phyloP scores from a whole-genome alignment of 345 rosid species.

The Eucalyptus erythrocorys region DNA sequence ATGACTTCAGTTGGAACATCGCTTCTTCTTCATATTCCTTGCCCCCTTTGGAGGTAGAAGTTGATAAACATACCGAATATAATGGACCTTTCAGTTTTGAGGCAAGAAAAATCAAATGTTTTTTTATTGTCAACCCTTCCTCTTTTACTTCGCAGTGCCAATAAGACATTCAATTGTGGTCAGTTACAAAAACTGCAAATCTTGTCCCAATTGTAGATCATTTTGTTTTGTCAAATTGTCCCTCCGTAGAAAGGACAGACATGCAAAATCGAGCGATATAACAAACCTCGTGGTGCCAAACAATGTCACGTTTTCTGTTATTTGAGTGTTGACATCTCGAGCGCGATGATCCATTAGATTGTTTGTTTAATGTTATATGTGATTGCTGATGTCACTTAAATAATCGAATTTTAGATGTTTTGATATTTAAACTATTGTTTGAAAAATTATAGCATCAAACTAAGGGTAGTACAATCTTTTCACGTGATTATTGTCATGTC shows the following conservation, averaged over 20 bases:
- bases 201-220: not conserved
- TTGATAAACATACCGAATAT: not conserved
- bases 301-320: not conserved
- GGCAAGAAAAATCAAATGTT: not conserved
- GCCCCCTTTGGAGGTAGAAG: not conserved
- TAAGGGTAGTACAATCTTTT: not conserved
- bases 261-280: not conserved
- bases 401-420: not conserved
- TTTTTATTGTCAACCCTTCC: not conserved
- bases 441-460: not conserved
- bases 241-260: not conserved
- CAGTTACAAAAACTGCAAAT: not conserved
- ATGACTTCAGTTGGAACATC: not conserved
- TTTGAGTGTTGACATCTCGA: not conserved
- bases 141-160: not conserved
- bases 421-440: not conserved
- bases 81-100: not conserved
- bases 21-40: not conserved
- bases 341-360: accelerated
- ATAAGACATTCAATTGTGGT: not conserved
- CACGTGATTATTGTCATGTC: not conserved
- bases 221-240: not conserved
- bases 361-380: not conserved
- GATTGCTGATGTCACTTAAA: not conserved
- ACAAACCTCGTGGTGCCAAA: not conserved